Base-by-base conservation (phyloP, 2,329 filamentous ascomycete genomes). In the Pyricularia sp. region DNA sequence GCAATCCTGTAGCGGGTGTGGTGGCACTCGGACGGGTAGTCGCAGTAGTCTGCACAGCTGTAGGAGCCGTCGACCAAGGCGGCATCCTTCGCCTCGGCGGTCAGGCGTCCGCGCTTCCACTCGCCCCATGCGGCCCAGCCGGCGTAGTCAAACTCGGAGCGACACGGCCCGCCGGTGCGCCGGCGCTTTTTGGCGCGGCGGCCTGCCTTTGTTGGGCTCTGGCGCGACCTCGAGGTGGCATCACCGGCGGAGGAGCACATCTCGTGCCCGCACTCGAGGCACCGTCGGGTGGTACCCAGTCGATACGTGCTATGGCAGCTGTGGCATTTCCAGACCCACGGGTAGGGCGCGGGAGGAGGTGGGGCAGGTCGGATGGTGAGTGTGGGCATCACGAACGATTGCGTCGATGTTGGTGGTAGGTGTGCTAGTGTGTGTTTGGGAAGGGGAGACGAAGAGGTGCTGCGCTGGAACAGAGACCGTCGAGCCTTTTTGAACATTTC, bases 231-330 rank as follows among this genome's bases (percentile, higher is more conserved):
- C 36, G 20, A 30, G 42, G 26, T 33, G 31, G 71, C 69, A 25
- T 66, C 66, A 3, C 70, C n/a, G 30, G 73, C 73, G 7, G 65
- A 26, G 25, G 75, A 75, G 73, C 81, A 81, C 70, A 78, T 75
- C 33, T 65, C 66, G 73, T 80, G 78, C 68, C 74, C 73, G 75
- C 81, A 81, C 58, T 76, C 73, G 64, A 83, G 76, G 67, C 81
- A 79, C 26, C 77, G 74, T 11, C 77, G 76, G 64, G 79, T 81
- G 70, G 72, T 74, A 66, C 72, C 71, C 7, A 80, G 69, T 61
- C 69, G 72, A 72, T 76, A 79, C 1, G 36, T 31, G 2, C 17
- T 66, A 14, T 59, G 20, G 73, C 79, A 81, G 12, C 30, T 1
- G 70, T 76, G 73, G 71, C 79, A 81, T 30, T 68, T 65, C 79